Evolutionary conservation across 345 rosid genomes (phyloP), one percentile per base, ranked within the genome.

Genomic region (Lenwebbia sp.): DNA sequence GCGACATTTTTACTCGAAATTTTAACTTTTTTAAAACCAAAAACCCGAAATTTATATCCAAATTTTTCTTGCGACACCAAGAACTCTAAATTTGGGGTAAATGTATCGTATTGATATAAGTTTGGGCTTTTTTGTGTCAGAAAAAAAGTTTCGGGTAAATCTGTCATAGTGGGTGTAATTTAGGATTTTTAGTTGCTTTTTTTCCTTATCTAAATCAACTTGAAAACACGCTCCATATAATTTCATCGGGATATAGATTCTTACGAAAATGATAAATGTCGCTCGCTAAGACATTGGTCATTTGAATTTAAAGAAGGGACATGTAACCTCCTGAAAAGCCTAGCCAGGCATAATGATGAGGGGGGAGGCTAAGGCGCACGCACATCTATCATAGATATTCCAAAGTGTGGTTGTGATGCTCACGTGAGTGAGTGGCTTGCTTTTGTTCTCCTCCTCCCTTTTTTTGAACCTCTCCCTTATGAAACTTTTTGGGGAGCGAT

Each of bases 351-450:
- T 82, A 91, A 90, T 88, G 87, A 89, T 90, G 84, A 89, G 86
- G 51, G 75, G 53, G 51, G 62, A 58, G 85, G 49, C 17, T 51
- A 5, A 26, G 50, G 28, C 41, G 49, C 28, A 44, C 10, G 57
- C 60, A 54, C 51, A 25, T n/a, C 76, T 49, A 10, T 58, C 33
- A 75, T 52, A 85, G 60, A 70, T 33, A 70, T 70, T 70, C 84
- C 89, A 84, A 85, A 85, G 84, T 85, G 89, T 56, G 87, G 90
- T 89, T 90, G 90, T 88, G 90, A 89, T 81, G 88, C 85, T 89
- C 94, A 91, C 91, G 93, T 91, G 92, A 89, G 89, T 83, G 47
- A 86, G 60, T 23, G 60, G 81, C 81, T 70, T 37, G 81, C 81
- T 70, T 70, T 58, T 70, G 49, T 17, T 81, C 50, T 78, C 52